Evolutionary conservation across 805 yeast genomes (phyloP).

Genomic region (Zygosaccharomyces lentus): DNA sequence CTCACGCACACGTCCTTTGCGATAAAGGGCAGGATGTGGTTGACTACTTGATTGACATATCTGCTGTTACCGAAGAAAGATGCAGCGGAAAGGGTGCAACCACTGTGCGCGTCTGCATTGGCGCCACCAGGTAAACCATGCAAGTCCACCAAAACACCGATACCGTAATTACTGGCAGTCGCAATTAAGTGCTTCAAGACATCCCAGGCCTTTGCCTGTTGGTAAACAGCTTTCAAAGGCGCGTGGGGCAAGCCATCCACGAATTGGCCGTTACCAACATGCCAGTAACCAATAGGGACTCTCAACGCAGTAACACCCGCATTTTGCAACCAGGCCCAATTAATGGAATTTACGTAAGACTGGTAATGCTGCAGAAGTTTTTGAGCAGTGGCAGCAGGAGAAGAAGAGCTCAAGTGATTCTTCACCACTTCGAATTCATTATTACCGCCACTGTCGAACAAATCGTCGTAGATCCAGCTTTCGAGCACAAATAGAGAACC

Average conservation of each 20-base stretch:
- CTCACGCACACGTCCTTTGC: constrained; percentile 51
- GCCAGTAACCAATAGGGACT: constrained; percentile 92
- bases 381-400: constrained; percentile 49
- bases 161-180: constrained; percentile 56
- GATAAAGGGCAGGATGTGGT: constrained; percentile 52
- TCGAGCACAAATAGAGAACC: constrained; percentile 81
- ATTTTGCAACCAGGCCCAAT: constrained; percentile 71
- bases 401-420: constrained; percentile 44
- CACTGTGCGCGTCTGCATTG: constrained; percentile 80
- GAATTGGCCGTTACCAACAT: constrained; percentile 59
- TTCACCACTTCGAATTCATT: constrained; percentile 73
- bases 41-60: constrained; percentile 42
- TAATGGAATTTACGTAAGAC: constrained; percentile 56
- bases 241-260: constrained; percentile 58
- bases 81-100: constrained; percentile 40
- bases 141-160: constrained; percentile 75
- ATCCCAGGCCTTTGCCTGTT: constrained; percentile 60
- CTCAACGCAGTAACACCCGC: constrained; percentile 74
- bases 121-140: constrained; percentile 95
- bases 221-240: constrained; percentile 51
- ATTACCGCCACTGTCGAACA: constrained; percentile 55
- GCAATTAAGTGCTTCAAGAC: constrained; percentile 51
- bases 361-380: constrained; percentile 64
- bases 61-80: constrained; percentile 40
- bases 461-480: constrained; percentile 64